Evolutionary conservation across 805 yeast genomes (phyloP).

Genomic region (Monosporozyma servazzii): DNA sequence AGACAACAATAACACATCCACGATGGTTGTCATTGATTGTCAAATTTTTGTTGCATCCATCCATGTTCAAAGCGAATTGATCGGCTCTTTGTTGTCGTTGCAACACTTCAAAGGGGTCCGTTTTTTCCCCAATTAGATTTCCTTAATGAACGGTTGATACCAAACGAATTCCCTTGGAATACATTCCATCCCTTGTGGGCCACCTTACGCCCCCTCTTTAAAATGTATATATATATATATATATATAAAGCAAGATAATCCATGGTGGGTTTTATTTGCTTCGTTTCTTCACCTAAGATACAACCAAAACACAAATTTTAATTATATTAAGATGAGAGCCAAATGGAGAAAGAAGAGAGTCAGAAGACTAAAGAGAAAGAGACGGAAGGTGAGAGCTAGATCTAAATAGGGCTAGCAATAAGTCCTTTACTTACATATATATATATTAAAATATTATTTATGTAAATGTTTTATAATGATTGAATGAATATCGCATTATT

Average conservation of each 20-base stretch:
- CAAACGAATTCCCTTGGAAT: no score
- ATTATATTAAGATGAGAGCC: slow-evolving; percentile 65
- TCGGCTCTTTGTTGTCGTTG: no score
- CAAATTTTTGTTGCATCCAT: no score
- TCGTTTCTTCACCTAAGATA: neutral
- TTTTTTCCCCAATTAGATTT: neutral
- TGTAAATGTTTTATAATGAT: neutral
- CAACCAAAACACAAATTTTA: neutral
- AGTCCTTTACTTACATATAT: neutral
- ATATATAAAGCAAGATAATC: no score
- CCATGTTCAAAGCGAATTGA: no score
- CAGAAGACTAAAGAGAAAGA: slow-evolving; percentile 99
- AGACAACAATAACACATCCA: no score
- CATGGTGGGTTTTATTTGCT: neutral
- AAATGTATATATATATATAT: no score
- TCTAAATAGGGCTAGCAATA: slow-evolving; percentile 67
- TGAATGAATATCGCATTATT: neutral
- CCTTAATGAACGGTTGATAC: neutral
- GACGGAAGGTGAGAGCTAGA: slow-evolving; percentile 99
- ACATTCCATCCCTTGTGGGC: no score
- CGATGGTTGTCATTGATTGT: no score
- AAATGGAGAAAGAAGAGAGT: slow-evolving; percentile 95
- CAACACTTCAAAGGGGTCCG: no score
- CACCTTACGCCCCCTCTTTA: no score
- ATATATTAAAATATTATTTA: neutral